Evolutionary conservation across 179 eudicot species (phyloP).

Genomic region (Beta macrorhiza): DNA sequence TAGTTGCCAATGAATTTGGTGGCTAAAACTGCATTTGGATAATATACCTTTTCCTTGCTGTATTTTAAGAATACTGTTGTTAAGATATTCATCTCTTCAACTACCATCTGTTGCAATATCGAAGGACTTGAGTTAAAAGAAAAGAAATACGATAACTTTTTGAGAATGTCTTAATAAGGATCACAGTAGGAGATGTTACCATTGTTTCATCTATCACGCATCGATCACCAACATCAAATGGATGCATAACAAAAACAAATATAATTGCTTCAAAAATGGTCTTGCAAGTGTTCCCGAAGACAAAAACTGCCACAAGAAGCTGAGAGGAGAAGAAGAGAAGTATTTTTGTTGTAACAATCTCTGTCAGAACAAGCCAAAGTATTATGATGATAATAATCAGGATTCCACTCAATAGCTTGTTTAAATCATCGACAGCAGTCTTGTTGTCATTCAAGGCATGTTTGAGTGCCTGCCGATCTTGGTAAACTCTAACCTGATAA

Average conservation of each 20-base stretch:
- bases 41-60: conserved; percentile 41
- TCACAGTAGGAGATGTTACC: conserved; percentile 24
- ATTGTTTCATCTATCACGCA: conserved; percentile 35
- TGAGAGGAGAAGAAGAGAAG: conserved; percentile 42
- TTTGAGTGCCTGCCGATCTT: conserved; percentile 57
- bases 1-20: conserved; percentile 42
- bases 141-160: too few relatives aligned
- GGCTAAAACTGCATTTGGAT: conserved; percentile 39
- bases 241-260: too few relatives aligned
- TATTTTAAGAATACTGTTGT: conserved; percentile 39
- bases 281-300: conserved; percentile 45
- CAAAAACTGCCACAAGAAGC: conserved; percentile 42
- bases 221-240: conserved; percentile 27
- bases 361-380: conserved; percentile 33
- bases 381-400: conserved; percentile 17
- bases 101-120: conserved; percentile 36
- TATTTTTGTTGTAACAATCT: conserved; percentile 31
- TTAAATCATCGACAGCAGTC: conserved; percentile 67
- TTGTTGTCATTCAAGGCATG: conserved; percentile 80
- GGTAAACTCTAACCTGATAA: conserved; percentile 58
- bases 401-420: conserved; percentile 47
- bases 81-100: conserved; percentile 52
- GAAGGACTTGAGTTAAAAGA: background rate
- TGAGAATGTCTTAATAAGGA: too few relatives aligned
- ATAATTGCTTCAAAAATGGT: conserved; percentile 4